Conservation (phyloP, 2,329 filamentous ascomycete species). For the Aspergillus sp. region DNA sequence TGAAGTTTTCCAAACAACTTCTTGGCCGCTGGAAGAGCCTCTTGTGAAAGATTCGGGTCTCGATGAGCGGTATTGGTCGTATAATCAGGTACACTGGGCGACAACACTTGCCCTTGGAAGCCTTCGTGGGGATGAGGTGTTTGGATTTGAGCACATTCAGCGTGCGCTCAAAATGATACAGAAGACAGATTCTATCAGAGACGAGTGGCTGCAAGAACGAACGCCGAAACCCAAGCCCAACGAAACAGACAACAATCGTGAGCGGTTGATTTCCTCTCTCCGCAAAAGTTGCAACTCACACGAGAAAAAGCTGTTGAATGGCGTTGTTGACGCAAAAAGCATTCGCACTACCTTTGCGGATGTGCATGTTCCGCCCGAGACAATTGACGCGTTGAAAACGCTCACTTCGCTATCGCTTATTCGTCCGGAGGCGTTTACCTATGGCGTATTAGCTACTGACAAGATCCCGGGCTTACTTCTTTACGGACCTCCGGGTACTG, state of each 20-base stretch:
- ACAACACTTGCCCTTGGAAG: conserved; percentile 55
- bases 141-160: conserved; percentile 40
- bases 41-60: conserved; percentile 41
- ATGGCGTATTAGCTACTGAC: conserved; percentile 87
- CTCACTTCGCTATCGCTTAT: conserved; percentile 84
- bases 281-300: conserved; percentile 67
- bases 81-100: conserved; percentile 62
- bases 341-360: conserved; percentile 86
- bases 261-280: conserved; percentile 49
- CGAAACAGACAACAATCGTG: conserved; percentile 34
- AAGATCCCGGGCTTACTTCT: conserved; percentile 86
- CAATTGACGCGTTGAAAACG: conserved; percentile 82
- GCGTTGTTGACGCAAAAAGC: conserved; percentile 76
- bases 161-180: conserved; percentile 41
- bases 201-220: conserved; percentile 37
- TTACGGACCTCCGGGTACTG: conserved; percentile 77
- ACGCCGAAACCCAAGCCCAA: conserved; percentile 31
- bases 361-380: conserved; percentile 78
- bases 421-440: conserved; percentile 91
- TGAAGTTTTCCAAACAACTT: conserved; percentile 29
- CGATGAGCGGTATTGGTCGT: conserved; percentile 57
- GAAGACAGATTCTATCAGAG: conserved; percentile 39
- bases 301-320: conserved; percentile 77
- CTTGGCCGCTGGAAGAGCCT: conserved; percentile 31
- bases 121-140: conserved; percentile 40